phyloP scores from a whole-genome alignment of 2,329 filamentous ascomycete species.

The Apiospora arundinis region DNA sequence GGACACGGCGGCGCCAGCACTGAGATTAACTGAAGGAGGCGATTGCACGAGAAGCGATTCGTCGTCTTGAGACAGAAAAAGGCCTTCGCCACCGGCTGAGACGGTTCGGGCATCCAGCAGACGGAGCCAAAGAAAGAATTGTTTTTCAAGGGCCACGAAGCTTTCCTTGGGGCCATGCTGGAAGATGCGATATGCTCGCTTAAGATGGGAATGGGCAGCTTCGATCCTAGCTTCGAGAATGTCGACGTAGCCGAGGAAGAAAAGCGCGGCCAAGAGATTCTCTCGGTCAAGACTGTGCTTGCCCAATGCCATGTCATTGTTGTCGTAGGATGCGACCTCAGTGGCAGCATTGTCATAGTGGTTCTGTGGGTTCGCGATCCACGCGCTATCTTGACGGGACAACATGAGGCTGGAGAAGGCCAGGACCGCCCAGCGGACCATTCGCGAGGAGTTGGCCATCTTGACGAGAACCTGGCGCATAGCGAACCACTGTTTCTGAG shows the following conservation, averaged over 20 bases:
- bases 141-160: constrained; percentile 50
- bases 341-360: constrained; percentile 46
- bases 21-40: constrained; percentile 46
- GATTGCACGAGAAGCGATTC: constrained; percentile 52
- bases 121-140: constrained; percentile 60
- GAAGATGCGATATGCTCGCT: constrained; percentile 56
- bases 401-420: constrained; percentile 57
- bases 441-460: constrained; percentile 53
- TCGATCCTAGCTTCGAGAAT: constrained; percentile 50
- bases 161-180: constrained; percentile 46
- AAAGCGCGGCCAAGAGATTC: constrained; percentile 55
- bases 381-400: constrained; percentile 43
- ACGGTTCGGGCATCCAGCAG: constrained; percentile 61
- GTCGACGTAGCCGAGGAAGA: constrained; percentile 61
- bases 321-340: constrained; percentile 38
- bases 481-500: constrained; percentile 56
- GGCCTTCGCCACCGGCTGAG: constrained; percentile 60
- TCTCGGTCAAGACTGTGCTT: constrained; percentile 44
- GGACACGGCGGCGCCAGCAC: constrained; percentile 36
- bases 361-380: constrained; percentile 41
- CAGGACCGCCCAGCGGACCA: constrained; percentile 56
- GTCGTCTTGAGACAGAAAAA: constrained; percentile 57
- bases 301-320: constrained; percentile 30
- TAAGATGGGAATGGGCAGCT: constrained; percentile 55
- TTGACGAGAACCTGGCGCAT: constrained; percentile 55